Base-by-base conservation (phyloP, 2,329 filamentous ascomycete species). In the Berkeleyomyces basicola region DNA sequence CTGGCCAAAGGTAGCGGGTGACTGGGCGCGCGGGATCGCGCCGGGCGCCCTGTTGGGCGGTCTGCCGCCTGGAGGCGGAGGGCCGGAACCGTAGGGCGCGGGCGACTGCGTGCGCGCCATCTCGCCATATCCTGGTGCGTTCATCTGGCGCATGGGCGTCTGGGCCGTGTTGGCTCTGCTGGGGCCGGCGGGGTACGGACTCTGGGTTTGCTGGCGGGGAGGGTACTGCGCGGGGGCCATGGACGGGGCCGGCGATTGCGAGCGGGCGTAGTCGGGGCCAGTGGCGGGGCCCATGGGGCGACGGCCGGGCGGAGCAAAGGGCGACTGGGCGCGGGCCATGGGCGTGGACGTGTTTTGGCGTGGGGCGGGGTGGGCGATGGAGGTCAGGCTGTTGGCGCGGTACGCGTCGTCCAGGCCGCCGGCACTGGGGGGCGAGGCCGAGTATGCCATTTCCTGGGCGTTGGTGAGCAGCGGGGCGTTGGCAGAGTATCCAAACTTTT, bases 381-480 rank as follows among this genome's bases (percentile, higher is more conserved):
- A 58, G 31, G 58, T 49, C 49, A 61, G 47, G 31, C 33, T 37
- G 33, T 59, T 57, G 11, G 61, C 51, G 31, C 58, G 46, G 36
- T 64, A 64, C 7, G 33, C 49, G 14, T 61, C 59, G 10, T 61
- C 46, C 23, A 42, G 23, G 31, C 39, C 31, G 46, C 40, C n/a
- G 10, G 14, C 37, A 33, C 44, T 55, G 10, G 57, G 62, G 36
- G 46, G 44, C n/a, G 44, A 47, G 31, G 11, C 14, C 36, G 58
- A 59, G 40, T 61, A 59, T 16, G 64, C 66, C 63, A 67, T 67
- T 5, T 79, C 77, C 40, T 79, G 78, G 4, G 84, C 83, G 64
- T 81, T 77, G 16, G 75, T 73, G 44, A 87, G 72, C 4, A 89
- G 76, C 0, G 86, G 82, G 6, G 81, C 79, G 65, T 85, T 82